Evolutionary conservation across 2,329 filamentous ascomycete genomes (phyloP).

Genomic region (Colletotrichum sp.): DNA sequence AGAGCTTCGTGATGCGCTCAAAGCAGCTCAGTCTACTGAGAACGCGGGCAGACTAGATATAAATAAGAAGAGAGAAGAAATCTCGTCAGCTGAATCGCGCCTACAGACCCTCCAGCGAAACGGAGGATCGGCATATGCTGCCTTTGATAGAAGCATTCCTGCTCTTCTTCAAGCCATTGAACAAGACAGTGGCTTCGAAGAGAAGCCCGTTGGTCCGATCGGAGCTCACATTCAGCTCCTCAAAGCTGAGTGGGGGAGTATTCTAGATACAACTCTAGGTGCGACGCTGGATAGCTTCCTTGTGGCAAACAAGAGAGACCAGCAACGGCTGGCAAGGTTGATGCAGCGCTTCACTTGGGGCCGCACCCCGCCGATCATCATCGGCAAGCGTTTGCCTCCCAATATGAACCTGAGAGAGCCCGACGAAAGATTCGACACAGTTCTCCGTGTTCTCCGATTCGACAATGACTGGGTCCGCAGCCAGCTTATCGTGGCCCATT

Average conservation of each 20-base stretch:
- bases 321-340: constrained; percentile 68
- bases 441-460: constrained; percentile 81
- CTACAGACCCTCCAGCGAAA: constrained; percentile 6
- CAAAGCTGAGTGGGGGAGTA: constrained; percentile 81
- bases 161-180: constrained; percentile 72
- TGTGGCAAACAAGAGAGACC: constrained; percentile 79
- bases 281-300: constrained; percentile 76
- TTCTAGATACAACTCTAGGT: constrained; percentile 82
- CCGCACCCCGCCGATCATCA: constrained; percentile 63
- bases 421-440: constrained; percentile 73
- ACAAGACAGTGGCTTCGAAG: constrained; percentile 70
- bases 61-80: constrained; percentile 24
- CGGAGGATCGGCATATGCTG: constrained; percentile 61
- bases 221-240: constrained; percentile 78
- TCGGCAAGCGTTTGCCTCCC: constrained; percentile 61
- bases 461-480: constrained; percentile 80
- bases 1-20: not conserved
- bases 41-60: not conserved
- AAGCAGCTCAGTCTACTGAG: not conserved
- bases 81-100: constrained; percentile 6
- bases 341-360: constrained; percentile 60
- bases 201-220: constrained; percentile 82
- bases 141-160: constrained; percentile 68
- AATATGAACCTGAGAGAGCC: constrained; percentile 76
- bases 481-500: constrained; percentile 81